A percentile compares a stretch with the other conserved stretches of the same genome.
Evolutionary conservation across 495 filamentous ascomycete species (phyloP).

Genomic region (Aspergillus sclerotiicarbonarius): DNA sequence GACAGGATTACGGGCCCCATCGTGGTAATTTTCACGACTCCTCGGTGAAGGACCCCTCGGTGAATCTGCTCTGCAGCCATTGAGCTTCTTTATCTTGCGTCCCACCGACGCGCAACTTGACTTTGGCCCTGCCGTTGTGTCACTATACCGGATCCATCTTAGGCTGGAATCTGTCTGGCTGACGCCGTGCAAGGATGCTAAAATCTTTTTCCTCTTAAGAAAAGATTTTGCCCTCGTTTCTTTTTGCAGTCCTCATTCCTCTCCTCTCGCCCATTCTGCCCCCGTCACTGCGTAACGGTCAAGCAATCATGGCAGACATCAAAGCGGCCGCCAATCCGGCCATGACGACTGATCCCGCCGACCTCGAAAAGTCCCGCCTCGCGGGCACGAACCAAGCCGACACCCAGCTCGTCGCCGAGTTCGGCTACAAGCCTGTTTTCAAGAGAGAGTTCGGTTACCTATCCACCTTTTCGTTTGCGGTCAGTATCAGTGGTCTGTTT

Average conservation of each 20-base stretch:
- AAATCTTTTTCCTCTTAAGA: conserved; percentile 1
- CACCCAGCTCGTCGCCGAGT: conserved; percentile 18
- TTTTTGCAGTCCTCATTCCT: neutral
- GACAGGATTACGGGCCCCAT: neutral
- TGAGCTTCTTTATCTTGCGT: neutral
- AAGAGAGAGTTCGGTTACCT: conserved; percentile 63
- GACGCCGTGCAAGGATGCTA: neutral
- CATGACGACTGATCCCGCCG: neutral
- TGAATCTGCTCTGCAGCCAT: too few species aligned
- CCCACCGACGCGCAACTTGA: neutral
- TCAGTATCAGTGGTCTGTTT: conserved; percentile 61
- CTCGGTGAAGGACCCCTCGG: too few species aligned
- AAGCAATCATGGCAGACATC: neutral
- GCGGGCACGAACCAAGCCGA: conserved; percentile 1
- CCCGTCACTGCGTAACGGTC: neutral
- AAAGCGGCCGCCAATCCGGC: neutral
- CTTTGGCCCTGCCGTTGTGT: neutral
- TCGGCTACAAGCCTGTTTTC: conserved; percentile 47
- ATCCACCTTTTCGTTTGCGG: conserved; percentile 62
- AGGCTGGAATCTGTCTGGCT: neutral
- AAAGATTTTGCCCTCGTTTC: neutral
- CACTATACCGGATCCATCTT: neutral
- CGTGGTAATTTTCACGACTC: neutral
- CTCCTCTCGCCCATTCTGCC: neutral
- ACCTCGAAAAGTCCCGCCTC: neutral